Evolutionary conservation across 495 filamentous ascomycete species (phyloP).

Genomic region (Tuber indicum): DNA sequence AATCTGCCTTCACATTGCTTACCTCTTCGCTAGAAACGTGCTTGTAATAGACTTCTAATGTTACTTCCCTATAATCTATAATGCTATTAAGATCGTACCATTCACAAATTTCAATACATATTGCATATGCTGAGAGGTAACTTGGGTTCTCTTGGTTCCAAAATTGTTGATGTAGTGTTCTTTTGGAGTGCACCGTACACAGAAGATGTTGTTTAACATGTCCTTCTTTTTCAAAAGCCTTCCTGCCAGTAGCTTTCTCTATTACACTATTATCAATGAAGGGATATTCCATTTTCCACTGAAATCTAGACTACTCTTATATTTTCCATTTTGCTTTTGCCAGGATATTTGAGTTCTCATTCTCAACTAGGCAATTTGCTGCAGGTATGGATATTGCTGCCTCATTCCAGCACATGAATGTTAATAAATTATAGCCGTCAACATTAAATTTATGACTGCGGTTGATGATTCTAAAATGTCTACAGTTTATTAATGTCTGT

Average conservation of each 20-base stretch:
- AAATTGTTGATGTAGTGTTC: not conserved
- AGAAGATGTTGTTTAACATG: slow-evolving; percentile 8
- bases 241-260: slow-evolving; percentile 1
- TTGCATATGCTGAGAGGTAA: not conserved
- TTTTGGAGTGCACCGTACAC: slow-evolving; percentile 8
- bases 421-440: slow-evolving; percentile 8
- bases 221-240: not conserved
- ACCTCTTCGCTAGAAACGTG: too few species aligned
- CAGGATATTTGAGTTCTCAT: slow-evolving; percentile 12
- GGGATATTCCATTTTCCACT: slow-evolving; percentile 8
- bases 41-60: too few species aligned
- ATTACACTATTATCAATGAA: slow-evolving; percentile 12
- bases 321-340: not conserved
- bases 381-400: slow-evolving; percentile 7
- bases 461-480: slow-evolving; percentile 9
- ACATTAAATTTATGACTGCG: slow-evolving; percentile 9
- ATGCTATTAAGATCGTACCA: too few species aligned
- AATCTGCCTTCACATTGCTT: too few species aligned
- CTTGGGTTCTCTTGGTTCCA: not conserved
- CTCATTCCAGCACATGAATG: slow-evolving; percentile 1
- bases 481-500: not conserved
- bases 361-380: slow-evolving; percentile 10
- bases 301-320: not conserved
- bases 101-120: too few species aligned
- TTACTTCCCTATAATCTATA: too few species aligned